Evolutionary conservation across 257 asterid genomes (phyloP), one percentile per base, ranked within the genome.

Genomic region (Fraxinus quadrangulata): DNA sequence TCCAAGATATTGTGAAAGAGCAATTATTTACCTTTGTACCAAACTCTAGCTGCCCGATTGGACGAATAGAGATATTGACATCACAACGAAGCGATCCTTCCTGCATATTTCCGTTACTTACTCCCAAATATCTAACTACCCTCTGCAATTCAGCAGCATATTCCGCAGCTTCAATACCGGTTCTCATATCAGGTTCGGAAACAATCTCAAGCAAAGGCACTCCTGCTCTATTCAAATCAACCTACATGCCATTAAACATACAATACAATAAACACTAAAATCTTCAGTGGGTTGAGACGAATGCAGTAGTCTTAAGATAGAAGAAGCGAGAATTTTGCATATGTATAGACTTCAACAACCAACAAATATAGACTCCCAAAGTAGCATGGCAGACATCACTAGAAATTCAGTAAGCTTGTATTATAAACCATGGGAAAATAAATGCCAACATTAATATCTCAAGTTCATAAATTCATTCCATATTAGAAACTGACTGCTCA

Each of bases 101-200:
- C 78, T 93, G 96, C 97, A 93, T 93, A 84, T 95, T 95, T 42
- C 99, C 97, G 70, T 95, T 95, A 78, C 97, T 87, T 59, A 95
- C 93, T 77, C 98, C 97, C 81, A 95, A 84, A 86, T 95, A 95
- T 75, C 99, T 86, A 80, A 93, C 99, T 85, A 93, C 75, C 82
- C 99, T 93, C 86, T 91, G 99, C 81, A 95, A 79, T 82, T 95
- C 97, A 63, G 97, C 92, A 79, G 98, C 97, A 81, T 95, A 95
- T 82, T 95, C 98, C 79, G 99, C 97, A 73, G 98, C 97, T 85
- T 93, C 98, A 80, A 90, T 81, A 70, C 98, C 98, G 72, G 94
- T 95, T 86, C 97, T 93, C 97, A 95, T 93, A 81, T 93, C 98
- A 72, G 99, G 99, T 81, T 95, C 99, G n/a, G 99, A 95, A 72